Evolutionary conservation across 306 rosid species (phyloP).

Genomic region (Geum urbanum): DNA sequence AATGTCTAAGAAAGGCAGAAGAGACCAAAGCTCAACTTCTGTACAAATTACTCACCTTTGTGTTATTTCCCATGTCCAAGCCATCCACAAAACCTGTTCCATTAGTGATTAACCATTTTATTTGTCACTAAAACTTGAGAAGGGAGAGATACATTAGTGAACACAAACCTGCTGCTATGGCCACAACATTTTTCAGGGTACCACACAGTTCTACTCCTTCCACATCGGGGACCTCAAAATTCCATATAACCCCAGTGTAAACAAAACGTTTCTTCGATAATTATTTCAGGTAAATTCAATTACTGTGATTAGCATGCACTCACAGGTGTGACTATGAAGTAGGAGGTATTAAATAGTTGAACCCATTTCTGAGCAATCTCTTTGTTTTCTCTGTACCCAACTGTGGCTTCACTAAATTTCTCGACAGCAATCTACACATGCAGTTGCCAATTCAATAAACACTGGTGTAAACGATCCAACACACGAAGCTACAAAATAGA

Average conservation of each 20-base stretch:
- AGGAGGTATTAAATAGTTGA: conserved; percentile 78
- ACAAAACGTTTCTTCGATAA: conserved; percentile 11
- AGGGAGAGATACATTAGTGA: conserved; percentile 7
- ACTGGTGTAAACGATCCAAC: conserved; percentile 5
- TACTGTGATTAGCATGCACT: conserved; percentile 26
- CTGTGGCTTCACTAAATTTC: conserved; percentile 96
- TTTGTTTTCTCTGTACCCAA: conserved; percentile 66
- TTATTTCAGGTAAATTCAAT: background rate
- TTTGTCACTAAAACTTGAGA: conserved; percentile 21
- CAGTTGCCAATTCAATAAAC: conserved; percentile 6
- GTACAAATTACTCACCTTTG: conserved; percentile 53
- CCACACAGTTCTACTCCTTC: conserved; percentile 97
- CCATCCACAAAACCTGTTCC: conserved; percentile 92
- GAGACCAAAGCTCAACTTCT: background rate
- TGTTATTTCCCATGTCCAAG: conserved; percentile 92
- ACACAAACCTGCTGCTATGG: conserved; percentile 80
- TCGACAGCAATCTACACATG: conserved; percentile 66
- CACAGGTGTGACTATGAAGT: conserved; percentile 75
- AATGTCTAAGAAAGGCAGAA: background rate
- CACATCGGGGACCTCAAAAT: conserved; percentile 66
- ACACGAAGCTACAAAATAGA: background rate
- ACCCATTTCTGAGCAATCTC: conserved; percentile 88
- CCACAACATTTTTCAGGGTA: conserved; percentile 84
- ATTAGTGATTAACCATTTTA: conserved; percentile 20
- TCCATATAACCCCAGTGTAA: conserved; percentile 21